Base-by-base conservation (phyloP, 306 rosid species). In the Dryas alaskensis region DNA sequence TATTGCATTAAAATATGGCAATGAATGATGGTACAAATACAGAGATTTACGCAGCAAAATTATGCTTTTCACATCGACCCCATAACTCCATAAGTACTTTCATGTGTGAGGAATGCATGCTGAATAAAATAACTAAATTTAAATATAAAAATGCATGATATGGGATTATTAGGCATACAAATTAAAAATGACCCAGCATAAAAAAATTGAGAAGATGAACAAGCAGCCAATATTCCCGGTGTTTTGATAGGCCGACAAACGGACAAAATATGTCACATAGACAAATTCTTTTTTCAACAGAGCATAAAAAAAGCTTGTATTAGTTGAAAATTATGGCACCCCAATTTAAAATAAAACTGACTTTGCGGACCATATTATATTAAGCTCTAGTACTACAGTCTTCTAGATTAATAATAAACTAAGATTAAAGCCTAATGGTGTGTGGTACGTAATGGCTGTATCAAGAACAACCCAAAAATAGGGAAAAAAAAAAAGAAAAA, bases 151-250 rank as follows among this genome's bases (percentile, higher is more conserved):
- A 42, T 67, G 43, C 43, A 61, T 11, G 60, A 43, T 44, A 65
- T 59, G 8, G 68, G 22, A 50, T 64, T 58, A 66, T 72, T 44
- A 68, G 72, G 72, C 27, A 22, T 8, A 71, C n/a, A 31, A 58
- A 55, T 58, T 55, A 12, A 11, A 60, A 3, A 10, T 39, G 43
- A 65, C 37, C 13, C 19, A 19, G 19, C 19, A 19, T 19, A 46
- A 63, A 40, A 59, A 3, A 54, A 10, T 3, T 12, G 17, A 19
- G 62, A 48, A 55, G 60, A 44, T 13, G 67, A 84, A 85, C 83
- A 84, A 17, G 52, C 70, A 40, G 70, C 80, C 93, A 92, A 88
- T 92, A 92, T 92, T 92, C 96, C 88, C 90, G 96, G 79, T 85
- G 92, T 78, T 70, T 89, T 89, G 85, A 82, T 85, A 82, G 86